A percentile compares a stretch with the other conserved stretches of the same genome.
Evolutionary conservation across 1,284 basidiomycete species (phyloP).

Genomic region (Ustilago crameri): DNA sequence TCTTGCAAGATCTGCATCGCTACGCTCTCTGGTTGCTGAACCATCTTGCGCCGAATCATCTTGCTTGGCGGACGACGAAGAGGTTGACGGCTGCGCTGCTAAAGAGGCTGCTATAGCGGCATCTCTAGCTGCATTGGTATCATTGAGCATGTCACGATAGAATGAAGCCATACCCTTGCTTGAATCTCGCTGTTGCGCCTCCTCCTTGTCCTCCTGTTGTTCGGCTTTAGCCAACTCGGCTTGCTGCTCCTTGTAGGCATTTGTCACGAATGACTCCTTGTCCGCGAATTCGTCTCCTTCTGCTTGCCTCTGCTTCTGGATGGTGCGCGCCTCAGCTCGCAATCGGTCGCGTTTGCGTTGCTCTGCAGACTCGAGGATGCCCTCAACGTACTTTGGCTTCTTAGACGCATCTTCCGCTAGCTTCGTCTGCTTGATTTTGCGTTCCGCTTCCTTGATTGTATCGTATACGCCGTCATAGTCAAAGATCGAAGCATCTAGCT

Average conservation of each 20-base stretch:
- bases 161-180: constrained; percentile 78
- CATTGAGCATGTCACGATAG: constrained; percentile 59
- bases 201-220: constrained; percentile 76
- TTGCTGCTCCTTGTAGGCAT: constrained; percentile 96
- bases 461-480: constrained; percentile 98
- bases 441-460: constrained; percentile 88
- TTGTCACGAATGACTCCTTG: constrained; percentile 96
- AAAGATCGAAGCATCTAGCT: constrained; percentile 84
- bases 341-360: constrained; percentile 87
- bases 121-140: constrained; percentile 55
- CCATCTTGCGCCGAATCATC: background rate
- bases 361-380: constrained; percentile 82
- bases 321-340: constrained; percentile 96
- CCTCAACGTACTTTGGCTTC: constrained; percentile 92
- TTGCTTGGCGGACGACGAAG: background rate
- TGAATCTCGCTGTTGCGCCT: constrained; percentile 81
- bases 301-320: constrained; percentile 87
- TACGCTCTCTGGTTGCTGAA: constrained; percentile 29
- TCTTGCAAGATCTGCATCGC: constrained; percentile 76
- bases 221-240: constrained; percentile 87
- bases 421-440: constrained; percentile 70
- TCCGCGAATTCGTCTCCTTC: constrained; percentile 95
- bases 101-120: constrained; percentile 55
- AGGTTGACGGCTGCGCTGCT: background rate
- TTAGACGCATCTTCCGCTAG: constrained; percentile 75